phyloP scores from a whole-genome alignment of 2,329 filamentous ascomycete species.

The Diaporthe humulicola region DNA sequence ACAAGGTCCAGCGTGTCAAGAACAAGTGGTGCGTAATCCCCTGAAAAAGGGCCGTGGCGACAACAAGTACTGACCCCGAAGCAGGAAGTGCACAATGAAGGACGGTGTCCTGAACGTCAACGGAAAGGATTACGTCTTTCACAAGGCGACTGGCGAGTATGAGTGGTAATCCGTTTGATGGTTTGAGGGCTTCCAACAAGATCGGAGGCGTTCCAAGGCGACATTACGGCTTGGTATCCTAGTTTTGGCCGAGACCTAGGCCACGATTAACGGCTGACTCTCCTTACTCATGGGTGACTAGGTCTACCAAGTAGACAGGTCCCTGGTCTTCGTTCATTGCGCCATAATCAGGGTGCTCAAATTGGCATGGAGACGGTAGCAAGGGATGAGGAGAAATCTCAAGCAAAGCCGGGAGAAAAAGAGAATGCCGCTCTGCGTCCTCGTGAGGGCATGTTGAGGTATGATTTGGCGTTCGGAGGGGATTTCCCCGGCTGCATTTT shows the following conservation, averaged over 20 bases:
- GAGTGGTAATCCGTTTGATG: conserved; percentile 78
- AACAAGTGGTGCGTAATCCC: conserved; percentile 84
- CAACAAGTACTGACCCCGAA: not conserved
- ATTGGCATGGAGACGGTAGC: not conserved
- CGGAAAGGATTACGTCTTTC: conserved; percentile 96
- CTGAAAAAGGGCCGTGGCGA: not conserved
- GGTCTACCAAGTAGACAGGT: not conserved
- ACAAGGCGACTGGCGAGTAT: conserved; percentile 97
- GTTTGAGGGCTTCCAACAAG: not conserved
- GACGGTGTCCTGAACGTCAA: conserved; percentile 95
- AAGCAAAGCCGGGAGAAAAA: not conserved
- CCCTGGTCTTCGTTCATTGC: not conserved
- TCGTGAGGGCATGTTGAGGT: not conserved
- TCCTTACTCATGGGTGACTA: not conserved
- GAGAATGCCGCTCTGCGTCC: not conserved
- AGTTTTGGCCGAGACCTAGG: not conserved
- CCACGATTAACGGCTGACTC: conserved; percentile 16
- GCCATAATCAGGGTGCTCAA: not conserved
- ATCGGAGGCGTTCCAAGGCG: not conserved
- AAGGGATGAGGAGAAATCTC: not conserved
- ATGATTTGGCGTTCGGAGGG: conserved; percentile 25
- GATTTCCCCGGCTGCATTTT: conserved; percentile 24
- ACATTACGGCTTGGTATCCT: not conserved
- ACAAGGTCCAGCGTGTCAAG: conserved; percentile 99
- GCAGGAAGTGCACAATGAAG: conserved; percentile 96